phyloP scores from a whole-genome alignment of 2,329 filamentous ascomycete genomes.

The Cercospora brassicicola region DNA sequence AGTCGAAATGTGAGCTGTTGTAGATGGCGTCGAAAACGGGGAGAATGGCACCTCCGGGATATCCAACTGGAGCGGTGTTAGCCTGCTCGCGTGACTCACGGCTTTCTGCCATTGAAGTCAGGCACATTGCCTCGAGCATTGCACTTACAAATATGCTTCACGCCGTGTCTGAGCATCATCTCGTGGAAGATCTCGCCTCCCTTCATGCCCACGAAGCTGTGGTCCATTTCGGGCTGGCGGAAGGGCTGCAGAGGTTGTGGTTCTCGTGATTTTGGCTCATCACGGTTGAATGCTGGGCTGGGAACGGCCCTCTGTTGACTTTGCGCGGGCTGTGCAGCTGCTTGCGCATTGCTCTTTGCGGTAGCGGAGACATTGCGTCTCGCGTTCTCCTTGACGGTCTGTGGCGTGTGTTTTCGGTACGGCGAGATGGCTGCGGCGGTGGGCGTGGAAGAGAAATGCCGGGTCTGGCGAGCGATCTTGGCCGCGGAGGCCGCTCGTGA shows the following conservation, averaged over 20 bases:
- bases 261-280: slow-evolving; percentile 41
- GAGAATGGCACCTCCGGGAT: slow-evolving; percentile 92
- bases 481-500: slow-evolving; percentile 40
- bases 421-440: slow-evolving; percentile 47
- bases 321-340: slow-evolving; percentile 38
- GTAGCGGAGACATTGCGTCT: slow-evolving; percentile 43
- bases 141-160: slow-evolving; percentile 89
- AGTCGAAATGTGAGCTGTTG: slow-evolving; percentile 95
- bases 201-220: slow-evolving; percentile 83
- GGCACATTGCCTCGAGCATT: not conserved
- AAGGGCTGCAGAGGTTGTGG: slow-evolving; percentile 51
- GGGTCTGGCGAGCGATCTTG: slow-evolving; percentile 42
- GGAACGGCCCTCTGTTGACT: slow-evolving; percentile 43
- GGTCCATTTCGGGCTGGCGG: slow-evolving; percentile 53
- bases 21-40: slow-evolving; percentile 99
- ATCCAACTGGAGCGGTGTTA: slow-evolving; percentile 52
- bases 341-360: slow-evolving; percentile 47
- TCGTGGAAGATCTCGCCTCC: slow-evolving; percentile 98
- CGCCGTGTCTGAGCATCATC: slow-evolving; percentile 92
- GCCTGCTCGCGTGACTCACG: slow-evolving; percentile 14
- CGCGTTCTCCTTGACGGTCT: slow-evolving; percentile 21
- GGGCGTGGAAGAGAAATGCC: slow-evolving; percentile 47
- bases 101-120: slow-evolving; percentile 9
- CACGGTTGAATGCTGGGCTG: slow-evolving; percentile 53
- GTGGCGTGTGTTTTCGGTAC: slow-evolving; percentile 36